These are phyloP conservation scores for Orbilia blumenaviensis DNA, from an alignment of 2,329 filamentous ascomycete species.

Conservation along the genomic window DNA sequence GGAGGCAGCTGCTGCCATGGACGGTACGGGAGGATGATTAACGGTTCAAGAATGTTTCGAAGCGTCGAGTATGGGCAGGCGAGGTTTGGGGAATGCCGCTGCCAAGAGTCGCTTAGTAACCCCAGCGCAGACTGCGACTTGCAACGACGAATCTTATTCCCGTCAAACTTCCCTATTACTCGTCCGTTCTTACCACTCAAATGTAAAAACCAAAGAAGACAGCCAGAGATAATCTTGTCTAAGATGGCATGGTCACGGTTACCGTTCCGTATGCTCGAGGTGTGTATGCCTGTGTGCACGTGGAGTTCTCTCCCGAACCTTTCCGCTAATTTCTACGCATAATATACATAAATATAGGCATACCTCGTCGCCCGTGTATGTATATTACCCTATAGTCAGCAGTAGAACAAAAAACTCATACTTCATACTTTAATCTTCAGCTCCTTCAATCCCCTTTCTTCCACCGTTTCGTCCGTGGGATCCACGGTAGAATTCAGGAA, in stretches of 20 bases:
- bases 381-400: not conserved
- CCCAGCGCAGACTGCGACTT: conserved; percentile 3
- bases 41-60: not conserved
- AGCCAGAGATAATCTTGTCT: conserved; percentile 4
- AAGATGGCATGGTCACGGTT: conserved; percentile 48
- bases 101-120: conserved; percentile 51
- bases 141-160: not conserved
- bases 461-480: conserved; percentile 39
- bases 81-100: not conserved
- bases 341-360: conserved; percentile 25
- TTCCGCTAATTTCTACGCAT: conserved; percentile 8
- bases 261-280: conserved; percentile 45
- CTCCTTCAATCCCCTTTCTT: conserved; percentile 47
- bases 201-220: not conserved
- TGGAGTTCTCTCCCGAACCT: not conserved
- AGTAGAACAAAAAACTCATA: conserved; percentile 3
- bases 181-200: conserved; percentile 9
- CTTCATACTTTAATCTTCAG: not conserved
- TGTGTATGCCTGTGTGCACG: not conserved
- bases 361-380: conserved; percentile 48
- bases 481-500: conserved; percentile 45
- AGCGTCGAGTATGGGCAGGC: not conserved
- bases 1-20: conserved; percentile 33
- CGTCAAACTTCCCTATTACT: not conserved
- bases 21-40: not conserved